These are phyloP conservation scores for Talaromyces trachyspermus DNA, from an alignment of 495 filamentous ascomycete species.

Conservation along the genomic window DNA sequence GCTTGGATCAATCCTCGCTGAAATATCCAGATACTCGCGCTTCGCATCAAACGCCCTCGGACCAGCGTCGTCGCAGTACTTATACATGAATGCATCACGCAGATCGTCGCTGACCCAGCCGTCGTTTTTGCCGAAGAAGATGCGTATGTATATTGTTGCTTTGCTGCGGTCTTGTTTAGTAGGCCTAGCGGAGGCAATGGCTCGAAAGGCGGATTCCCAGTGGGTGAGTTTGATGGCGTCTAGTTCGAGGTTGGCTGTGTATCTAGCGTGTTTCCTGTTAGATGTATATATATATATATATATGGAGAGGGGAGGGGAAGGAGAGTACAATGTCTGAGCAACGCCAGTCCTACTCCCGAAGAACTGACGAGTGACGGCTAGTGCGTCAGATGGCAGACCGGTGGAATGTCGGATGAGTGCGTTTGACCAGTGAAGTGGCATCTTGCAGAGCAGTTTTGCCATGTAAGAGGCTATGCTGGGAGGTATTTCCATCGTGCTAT, in stretches of 20 bases:
- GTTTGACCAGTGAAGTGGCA: background rate
- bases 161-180: background rate
- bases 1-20: constrained; percentile 6
- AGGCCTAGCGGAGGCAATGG: background rate
- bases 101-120: constrained; percentile 5
- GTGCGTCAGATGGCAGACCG: constrained; percentile 1
- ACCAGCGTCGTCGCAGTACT: constrained; percentile 3
- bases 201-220: constrained; percentile 6
- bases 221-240: constrained; percentile 4
- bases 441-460: background rate
- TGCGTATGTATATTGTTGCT: constrained; percentile 4
- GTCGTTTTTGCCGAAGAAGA: constrained; percentile 7
- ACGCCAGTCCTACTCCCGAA: constrained; percentile 8
- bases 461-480: background rate
- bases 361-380: background rate
- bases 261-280: background rate
- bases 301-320: background rate
- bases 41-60: background rate
- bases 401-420: constrained; percentile 3
- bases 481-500: constrained; percentile 4
- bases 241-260: background rate
- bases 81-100: constrained; percentile 6
- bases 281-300: background rate
- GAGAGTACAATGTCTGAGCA: constrained; percentile 3
- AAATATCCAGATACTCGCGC: background rate